These are phyloP conservation scores for Golubevia pallescens DNA, from an alignment of 1,284 basidiomycete genomes.

Conservation along the genomic window DNA sequence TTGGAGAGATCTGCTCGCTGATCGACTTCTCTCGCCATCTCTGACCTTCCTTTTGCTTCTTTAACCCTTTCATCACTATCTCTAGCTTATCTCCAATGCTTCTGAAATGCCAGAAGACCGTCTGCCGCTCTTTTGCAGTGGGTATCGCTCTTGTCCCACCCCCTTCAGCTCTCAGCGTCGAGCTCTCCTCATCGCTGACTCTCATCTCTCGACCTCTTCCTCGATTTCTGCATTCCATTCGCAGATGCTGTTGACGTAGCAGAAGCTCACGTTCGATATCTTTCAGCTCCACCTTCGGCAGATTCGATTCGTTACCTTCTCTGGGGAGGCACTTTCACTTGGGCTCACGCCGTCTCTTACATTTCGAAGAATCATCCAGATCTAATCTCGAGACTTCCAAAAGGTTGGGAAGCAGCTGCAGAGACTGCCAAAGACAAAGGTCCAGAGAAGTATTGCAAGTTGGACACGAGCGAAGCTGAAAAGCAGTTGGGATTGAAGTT, in stretches of 20 bases:
- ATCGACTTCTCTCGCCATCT: no score
- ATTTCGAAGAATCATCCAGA: slow-evolving; percentile 31
- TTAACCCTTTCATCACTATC: no score
- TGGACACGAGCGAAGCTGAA: slow-evolving; percentile 37
- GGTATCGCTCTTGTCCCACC: slow-evolving; percentile 13
- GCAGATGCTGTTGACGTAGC: slow-evolving; percentile 17
- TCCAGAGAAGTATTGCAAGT: slow-evolving; percentile 18
- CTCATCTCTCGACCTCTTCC: slow-evolving; percentile 3
- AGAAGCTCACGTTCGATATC: slow-evolving; percentile 39
- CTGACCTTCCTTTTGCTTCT: no score
- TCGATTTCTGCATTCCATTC: neutral
- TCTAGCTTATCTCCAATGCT: slow-evolving; percentile 19
- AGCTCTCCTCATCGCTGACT: neutral
- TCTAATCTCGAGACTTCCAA: slow-evolving; percentile 32
- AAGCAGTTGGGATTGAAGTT: slow-evolving; percentile 28
- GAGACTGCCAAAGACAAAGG: slow-evolving; percentile 8
- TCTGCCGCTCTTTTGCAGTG: slow-evolving; percentile 49
- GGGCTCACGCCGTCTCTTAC: slow-evolving; percentile 35
- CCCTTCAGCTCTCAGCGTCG: neutral
- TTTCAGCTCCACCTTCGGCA: slow-evolving; percentile 19
- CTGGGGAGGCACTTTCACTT: slow-evolving; percentile 42
- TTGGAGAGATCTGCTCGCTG: no score
- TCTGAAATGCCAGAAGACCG: slow-evolving; percentile 38
- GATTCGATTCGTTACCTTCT: slow-evolving; percentile 34
- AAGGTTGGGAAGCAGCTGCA: slow-evolving; percentile 38